Evolutionary conservation across 306 rosid species (phyloP).

Genomic region (Trifolium pratense): DNA sequence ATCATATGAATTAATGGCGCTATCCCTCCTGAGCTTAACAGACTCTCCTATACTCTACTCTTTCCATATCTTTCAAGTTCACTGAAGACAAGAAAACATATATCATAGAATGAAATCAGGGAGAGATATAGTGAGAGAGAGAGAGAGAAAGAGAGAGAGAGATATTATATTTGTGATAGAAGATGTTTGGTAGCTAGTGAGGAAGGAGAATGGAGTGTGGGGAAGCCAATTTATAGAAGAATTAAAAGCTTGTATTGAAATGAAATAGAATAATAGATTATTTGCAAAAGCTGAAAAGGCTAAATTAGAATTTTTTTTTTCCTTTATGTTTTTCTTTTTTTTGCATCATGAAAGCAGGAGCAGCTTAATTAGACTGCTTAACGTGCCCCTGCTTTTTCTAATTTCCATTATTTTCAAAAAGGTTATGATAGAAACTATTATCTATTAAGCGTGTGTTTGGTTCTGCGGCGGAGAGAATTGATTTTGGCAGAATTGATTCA

Average conservation of each 20-base stretch:
- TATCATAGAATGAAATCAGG: background rate
- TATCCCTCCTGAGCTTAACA: constrained; percentile 97
- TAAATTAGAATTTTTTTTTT: background rate
- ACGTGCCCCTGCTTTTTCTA: constrained; percentile 10
- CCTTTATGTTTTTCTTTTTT: background rate
- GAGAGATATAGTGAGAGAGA: background rate
- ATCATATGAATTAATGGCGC: constrained; percentile 49
- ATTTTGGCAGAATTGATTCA: too few relatives aligned
- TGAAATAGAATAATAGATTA: background rate
- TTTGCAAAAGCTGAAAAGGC: background rate
- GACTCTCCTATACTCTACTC: constrained; percentile 53
- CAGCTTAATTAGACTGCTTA: constrained; percentile 25
- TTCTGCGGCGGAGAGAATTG: too few relatives aligned
- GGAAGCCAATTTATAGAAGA: constrained; percentile 58
- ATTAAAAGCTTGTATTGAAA: background rate
- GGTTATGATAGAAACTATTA: background rate
- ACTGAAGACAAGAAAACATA: background rate
- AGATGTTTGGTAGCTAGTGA: background rate
- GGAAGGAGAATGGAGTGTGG: constrained; percentile 29
- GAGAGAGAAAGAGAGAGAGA: background rate
- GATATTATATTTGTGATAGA: background rate
- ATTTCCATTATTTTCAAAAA: background rate
- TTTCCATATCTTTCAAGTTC: background rate
- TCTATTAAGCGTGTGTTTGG: too few relatives aligned
- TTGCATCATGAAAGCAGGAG: constrained; percentile 16